A percentile compares a stretch with the other conserved stretches of the same genome.
These are phyloP conservation scores for Apiospora pterosperma DNA, from an alignment of 2,329 filamentous ascomycete genomes.

Conservation along the genomic window DNA sequence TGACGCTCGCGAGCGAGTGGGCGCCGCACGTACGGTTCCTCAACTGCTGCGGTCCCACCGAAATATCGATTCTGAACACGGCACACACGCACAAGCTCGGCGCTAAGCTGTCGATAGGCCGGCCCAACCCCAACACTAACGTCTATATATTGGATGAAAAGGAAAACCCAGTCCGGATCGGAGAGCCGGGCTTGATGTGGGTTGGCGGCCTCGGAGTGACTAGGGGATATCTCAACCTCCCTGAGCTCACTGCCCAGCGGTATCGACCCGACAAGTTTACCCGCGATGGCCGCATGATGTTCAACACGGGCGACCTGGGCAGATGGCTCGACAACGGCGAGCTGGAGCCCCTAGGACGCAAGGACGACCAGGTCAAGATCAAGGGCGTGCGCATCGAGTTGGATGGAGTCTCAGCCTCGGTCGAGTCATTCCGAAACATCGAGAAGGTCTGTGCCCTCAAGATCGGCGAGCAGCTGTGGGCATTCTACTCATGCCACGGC, in stretches of 20 bases:
- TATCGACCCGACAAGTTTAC: constrained; percentile 6
- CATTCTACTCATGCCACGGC: background rate
- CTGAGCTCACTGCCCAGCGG: constrained; percentile 1
- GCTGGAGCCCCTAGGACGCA: constrained; percentile 35
- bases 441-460: constrained; percentile 2
- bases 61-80: constrained; percentile 5
- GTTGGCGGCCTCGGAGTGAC: background rate
- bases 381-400: constrained; percentile 44
- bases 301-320: constrained; percentile 30
- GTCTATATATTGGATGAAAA: background rate
- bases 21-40: constrained; percentile 3
- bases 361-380: constrained; percentile 46
- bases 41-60: background rate
- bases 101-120: constrained; percentile 1
- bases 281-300: constrained; percentile 23
- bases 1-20: background rate
- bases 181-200: background rate
- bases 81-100: background rate
- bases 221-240: background rate
- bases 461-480: constrained; percentile 3
- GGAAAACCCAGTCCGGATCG: background rate
- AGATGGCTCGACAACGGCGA: constrained; percentile 22
- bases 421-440: background rate
- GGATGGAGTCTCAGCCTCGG: constrained; percentile 22
- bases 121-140: constrained; percentile 3